These are phyloP conservation scores for Didymella sp. DNA, from an alignment of 2,329 filamentous ascomycete species.

Conservation along the genomic window DNA sequence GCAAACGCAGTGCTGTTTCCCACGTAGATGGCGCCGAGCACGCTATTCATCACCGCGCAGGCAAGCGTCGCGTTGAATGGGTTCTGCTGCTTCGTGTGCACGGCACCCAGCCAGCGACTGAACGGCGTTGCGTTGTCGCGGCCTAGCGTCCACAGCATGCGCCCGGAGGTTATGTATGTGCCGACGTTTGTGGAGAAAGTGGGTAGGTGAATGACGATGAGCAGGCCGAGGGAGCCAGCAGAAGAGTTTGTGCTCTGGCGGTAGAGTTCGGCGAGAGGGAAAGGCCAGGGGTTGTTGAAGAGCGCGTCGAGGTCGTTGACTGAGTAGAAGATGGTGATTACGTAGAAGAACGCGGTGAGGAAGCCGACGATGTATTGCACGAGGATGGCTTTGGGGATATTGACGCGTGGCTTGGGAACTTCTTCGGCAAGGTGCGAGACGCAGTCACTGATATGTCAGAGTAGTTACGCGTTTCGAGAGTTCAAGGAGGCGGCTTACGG, in stretches of 20 bases:
- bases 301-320: slow-evolving; percentile 65
- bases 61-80: slow-evolving; percentile 64
- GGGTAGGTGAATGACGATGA: slow-evolving; percentile 62
- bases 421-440: slow-evolving; percentile 70
- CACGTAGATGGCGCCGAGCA: slow-evolving; percentile 70
- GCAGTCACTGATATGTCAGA: slow-evolving; percentile 65
- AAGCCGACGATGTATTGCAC: slow-evolving; percentile 49
- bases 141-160: slow-evolving; percentile 68
- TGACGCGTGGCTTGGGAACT: slow-evolving; percentile 43
- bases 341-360: slow-evolving; percentile 47
- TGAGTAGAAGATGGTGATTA: slow-evolving; percentile 60
- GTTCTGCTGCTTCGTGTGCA: slow-evolving; percentile 57
- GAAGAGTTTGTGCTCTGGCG: slow-evolving; percentile 54
- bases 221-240: slow-evolving; percentile 53
- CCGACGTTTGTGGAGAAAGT: slow-evolving; percentile 62
- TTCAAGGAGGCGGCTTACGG: slow-evolving; percentile 48
- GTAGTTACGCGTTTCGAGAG: too few species aligned
- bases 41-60: slow-evolving; percentile 58
- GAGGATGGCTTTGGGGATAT: slow-evolving; percentile 53
- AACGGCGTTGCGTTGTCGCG: slow-evolving; percentile 66
- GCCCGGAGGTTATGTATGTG: slow-evolving; percentile 66
- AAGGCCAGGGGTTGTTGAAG: slow-evolving; percentile 57
- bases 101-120: slow-evolving; percentile 54
- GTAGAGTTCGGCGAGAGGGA: slow-evolving; percentile 73
- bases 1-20: slow-evolving; percentile 71